Percentiles rank a stretch among this genome's conserved stretches.
phyloP scores from a whole-genome alignment of 2,329 filamentous ascomycete genomes.

The Fusarium algeriense region DNA sequence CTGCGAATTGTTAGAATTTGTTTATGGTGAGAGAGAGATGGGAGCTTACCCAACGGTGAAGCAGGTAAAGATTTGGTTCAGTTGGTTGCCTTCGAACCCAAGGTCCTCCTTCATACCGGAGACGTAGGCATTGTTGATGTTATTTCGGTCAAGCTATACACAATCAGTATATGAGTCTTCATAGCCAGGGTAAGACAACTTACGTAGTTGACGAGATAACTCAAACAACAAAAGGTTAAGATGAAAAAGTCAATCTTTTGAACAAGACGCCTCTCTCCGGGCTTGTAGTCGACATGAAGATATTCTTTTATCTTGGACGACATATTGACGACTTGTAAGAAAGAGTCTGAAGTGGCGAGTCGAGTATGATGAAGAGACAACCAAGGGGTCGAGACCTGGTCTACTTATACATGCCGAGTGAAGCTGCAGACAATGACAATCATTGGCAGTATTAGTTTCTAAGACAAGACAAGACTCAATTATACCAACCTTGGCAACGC shows the following conservation, averaged over 20 bases:
- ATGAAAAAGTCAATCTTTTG: conserved; percentile 74
- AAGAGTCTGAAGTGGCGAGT: conserved; percentile 11
- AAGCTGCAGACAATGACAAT: neutral
- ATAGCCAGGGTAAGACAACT: conserved; percentile 19
- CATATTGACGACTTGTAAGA: conserved; percentile 4
- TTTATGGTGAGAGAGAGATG: too few species aligned
- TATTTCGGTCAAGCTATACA: conserved; percentile 54
- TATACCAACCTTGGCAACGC: conserved; percentile 4
- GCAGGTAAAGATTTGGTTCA: conserved; percentile 54
- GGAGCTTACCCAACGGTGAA: conserved; percentile 53
- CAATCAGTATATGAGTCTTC: neutral
- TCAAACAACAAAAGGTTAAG: conserved; percentile 72
- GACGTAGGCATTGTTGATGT: conserved; percentile 57
- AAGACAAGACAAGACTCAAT: neutral
- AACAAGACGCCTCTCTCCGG: conserved; percentile 60
- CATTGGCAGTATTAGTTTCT: neutral
- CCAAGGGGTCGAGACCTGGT: neutral
- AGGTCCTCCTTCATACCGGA: conserved; percentile 62
- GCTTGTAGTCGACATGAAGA: conserved; percentile 51
- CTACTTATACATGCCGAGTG: conserved; percentile 26
- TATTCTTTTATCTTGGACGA: conserved; percentile 49
- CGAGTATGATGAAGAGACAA: neutral
- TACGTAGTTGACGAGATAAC: conserved; percentile 67
- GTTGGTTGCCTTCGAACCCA: conserved; percentile 59
- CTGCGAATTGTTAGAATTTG: conserved; percentile 17